These are phyloP conservation scores for Hamiltosporidium magnivora DNA, from an alignment of 371 early-diverging fungal genomes.

Conservation along the genomic window DNA sequence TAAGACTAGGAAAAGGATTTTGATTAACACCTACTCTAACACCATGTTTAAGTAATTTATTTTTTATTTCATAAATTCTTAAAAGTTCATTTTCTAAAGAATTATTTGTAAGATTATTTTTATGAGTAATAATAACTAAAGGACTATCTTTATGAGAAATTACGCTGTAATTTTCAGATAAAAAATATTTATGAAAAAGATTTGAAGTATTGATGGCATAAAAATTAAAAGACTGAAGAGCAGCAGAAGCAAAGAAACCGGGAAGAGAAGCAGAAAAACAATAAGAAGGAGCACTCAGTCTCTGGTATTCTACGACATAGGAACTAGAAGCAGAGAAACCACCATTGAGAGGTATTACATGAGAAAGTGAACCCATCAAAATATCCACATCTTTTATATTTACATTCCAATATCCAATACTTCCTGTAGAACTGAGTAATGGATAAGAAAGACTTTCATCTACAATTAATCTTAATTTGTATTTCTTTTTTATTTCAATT, in stretches of 20 bases:
- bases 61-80: neutral
- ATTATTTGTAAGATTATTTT: neutral
- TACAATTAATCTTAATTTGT: slow-evolving; percentile 84
- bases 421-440: neutral
- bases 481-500: slow-evolving; percentile 75
- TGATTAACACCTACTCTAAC: neutral
- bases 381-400: slow-evolving; percentile 71
- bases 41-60: neutral
- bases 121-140: neutral
- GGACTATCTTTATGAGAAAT: neutral
- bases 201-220: neutral
- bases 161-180: neutral
- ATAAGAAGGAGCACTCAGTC: slow-evolving; percentile 78
- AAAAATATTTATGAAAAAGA: neutral
- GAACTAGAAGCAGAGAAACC: slow-evolving; percentile 80
- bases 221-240: slow-evolving; percentile 23
- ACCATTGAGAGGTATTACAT: slow-evolving; percentile 71
- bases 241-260: slow-evolving; percentile 75
- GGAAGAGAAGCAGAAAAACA: slow-evolving; percentile 95
- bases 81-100: neutral
- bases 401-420: slow-evolving; percentile 10
- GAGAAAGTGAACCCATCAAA: slow-evolving; percentile 73
- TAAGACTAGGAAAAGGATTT: neutral
- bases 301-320: slow-evolving; percentile 79
- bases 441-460: slow-evolving; percentile 77